Evolutionary conservation across 163 green algal genomes (phyloP), one percentile per base, ranked within the genome.

Genomic region (Picocystis sp.): DNA sequence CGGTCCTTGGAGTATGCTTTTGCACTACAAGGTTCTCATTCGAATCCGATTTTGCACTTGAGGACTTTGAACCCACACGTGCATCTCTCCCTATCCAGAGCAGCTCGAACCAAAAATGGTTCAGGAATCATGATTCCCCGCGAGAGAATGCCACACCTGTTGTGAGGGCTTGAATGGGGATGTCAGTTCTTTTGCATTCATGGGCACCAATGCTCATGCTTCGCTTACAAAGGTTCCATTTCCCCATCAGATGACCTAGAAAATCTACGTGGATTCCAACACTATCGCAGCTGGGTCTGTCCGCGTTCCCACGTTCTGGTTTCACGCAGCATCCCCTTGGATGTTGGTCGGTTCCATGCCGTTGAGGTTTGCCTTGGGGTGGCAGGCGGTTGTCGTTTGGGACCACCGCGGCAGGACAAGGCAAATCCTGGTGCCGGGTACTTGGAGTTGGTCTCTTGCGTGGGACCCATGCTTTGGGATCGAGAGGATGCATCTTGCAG

Each of bases 121-220:
- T 19, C 17, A 19, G 17, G 17, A 19, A 19, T 19, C 17, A 19
- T 19, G 17, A 19, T 19, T 19, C 17, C 17, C 17, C 17, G 17
- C 17, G 17, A 19, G 17, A 19, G 17, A 19, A 19, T 19, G 17
- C 17, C 17, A 19, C 17, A 19, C 17, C 17, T 19, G 17, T 19
- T 19, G 17, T 19, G 17, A 19, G 17, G 17, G 17, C 17, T 19
- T 19, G 17, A 19, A 19, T 19, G 17, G 17, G 17, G 79, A 74
- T 43, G 65, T 83, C 23, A 83, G 69, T 55, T 81, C 75, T 1
- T 92, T 93, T 65, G 84, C 80, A 21, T 92, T 93, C 69, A 77
- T 89, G 45, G 81, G 78, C 54, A 86, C 75, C 45, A 86, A 89
- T 46, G 78, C 74, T 0, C 76, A 87, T 52, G 62, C 71, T 1